Evolutionary conservation across 768 basidiomycete species (phyloP).

Genomic region (Boletus speciosus): DNA sequence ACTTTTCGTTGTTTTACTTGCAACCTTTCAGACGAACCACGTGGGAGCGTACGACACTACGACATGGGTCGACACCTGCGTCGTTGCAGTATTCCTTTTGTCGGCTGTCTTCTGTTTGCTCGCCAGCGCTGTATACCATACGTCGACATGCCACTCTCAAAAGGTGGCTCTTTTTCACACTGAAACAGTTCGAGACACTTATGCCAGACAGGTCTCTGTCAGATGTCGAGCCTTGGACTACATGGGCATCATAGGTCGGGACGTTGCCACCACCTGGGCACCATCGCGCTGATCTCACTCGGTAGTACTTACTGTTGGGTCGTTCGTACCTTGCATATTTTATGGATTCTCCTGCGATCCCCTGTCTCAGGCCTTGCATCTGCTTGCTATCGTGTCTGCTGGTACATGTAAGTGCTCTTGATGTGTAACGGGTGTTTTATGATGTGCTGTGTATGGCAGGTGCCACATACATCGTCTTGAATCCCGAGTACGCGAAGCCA

Average conservation of each 20-base stretch:
- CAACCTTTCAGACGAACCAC: constrained; percentile 50
- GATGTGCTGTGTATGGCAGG: constrained; percentile 35
- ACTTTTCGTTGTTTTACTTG: constrained; percentile 55
- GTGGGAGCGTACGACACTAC: constrained; percentile 49
- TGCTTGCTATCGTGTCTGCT: constrained; percentile 46
- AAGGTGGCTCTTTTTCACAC: constrained; percentile 41
- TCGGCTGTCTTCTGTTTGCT: constrained; percentile 73
- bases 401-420: constrained; percentile 52
- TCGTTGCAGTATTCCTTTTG: constrained; percentile 61
- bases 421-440: not conserved
- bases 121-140: constrained; percentile 72
- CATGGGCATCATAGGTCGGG: constrained; percentile 69
- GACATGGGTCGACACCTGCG: constrained; percentile 58
- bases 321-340: constrained; percentile 72
- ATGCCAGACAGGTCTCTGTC: constrained; percentile 48
- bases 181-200: not conserved
- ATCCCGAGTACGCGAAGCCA: constrained; percentile 74
- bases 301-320: constrained; percentile 67
- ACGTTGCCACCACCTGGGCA: not conserved
- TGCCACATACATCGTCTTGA: constrained; percentile 72
- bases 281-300: constrained; percentile 6
- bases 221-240: constrained; percentile 71
- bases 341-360: constrained; percentile 75
- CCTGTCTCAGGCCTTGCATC: constrained; percentile 50
- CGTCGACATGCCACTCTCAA: constrained; percentile 67